Conservation (phyloP, 2,329 filamentous ascomycete species). For the Diplodia seriata region DNA sequence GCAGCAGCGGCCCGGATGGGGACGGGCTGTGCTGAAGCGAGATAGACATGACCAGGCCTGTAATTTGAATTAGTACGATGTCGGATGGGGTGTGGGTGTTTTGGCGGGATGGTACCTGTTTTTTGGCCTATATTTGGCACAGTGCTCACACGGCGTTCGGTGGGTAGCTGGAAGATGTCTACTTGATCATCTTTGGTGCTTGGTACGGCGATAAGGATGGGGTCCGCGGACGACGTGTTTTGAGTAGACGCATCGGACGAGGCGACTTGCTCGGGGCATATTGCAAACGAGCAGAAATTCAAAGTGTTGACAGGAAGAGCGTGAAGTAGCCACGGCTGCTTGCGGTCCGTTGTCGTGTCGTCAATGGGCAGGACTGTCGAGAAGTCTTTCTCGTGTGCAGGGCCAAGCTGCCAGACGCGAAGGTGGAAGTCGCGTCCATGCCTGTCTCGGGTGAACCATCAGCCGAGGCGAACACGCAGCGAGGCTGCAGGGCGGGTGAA, state of each 20-base stretch:
- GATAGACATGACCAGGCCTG: slow-evolving; percentile 90
- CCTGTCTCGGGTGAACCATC: slow-evolving; percentile 54
- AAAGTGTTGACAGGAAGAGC: slow-evolving; percentile 86
- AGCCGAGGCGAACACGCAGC: neutral
- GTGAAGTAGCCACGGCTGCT: slow-evolving; percentile 84
- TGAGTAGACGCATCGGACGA: slow-evolving; percentile 32
- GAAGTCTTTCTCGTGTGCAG: slow-evolving; percentile 67
- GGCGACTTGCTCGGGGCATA: slow-evolving; percentile 52
- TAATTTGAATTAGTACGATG: neutral
- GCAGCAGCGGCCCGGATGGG: slow-evolving; percentile 58
- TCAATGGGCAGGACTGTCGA: slow-evolving; percentile 77
- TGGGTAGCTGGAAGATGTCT: slow-evolving; percentile 84
- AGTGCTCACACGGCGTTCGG: slow-evolving; percentile 70
- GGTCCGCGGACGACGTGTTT: neutral
- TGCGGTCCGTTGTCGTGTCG: slow-evolving; percentile 53
- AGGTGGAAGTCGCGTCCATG: slow-evolving; percentile 91
- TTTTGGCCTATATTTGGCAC: slow-evolving; percentile 56
- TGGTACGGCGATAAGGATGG: slow-evolving; percentile 74
- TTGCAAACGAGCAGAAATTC: slow-evolving; percentile 90
- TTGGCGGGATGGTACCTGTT: slow-evolving; percentile 45
- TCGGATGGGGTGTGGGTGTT: neutral
- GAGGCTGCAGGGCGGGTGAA: neutral
- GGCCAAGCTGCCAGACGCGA: slow-evolving; percentile 78
- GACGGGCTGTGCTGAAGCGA: slow-evolving; percentile 56
- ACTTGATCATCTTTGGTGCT: slow-evolving; percentile 62